Conservation (phyloP, 345 rosid species). For the Eucalyptus cloeziana region DNA sequence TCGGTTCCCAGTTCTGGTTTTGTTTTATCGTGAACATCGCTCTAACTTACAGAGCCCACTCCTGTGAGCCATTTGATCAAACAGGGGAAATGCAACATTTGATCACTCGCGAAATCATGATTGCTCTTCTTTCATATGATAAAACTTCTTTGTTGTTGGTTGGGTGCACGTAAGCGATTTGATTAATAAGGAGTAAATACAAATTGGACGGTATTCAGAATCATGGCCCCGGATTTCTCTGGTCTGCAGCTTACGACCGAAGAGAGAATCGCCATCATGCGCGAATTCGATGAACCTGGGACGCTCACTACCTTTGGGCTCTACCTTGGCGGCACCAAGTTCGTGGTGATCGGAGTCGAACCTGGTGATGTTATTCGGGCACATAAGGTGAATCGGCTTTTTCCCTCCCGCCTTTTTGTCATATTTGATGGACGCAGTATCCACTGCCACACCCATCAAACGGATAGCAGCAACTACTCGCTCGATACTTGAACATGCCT, state of each 20-base stretch:
- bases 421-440: background rate
- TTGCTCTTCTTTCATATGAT: background rate
- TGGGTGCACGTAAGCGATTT: background rate
- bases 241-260: background rate
- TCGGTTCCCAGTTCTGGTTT: background rate
- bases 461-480: background rate
- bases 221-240: background rate
- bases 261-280: background rate
- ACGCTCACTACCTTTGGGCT: background rate
- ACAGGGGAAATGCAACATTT: background rate
- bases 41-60: no score
- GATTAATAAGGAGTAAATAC: background rate
- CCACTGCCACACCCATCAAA: background rate
- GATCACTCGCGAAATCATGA: background rate
- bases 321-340: background rate
- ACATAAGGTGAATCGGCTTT: no score
- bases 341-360: background rate
- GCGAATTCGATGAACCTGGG: background rate
- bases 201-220: background rate
- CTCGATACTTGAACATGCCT: background rate
- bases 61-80: background rate
- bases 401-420: no score
- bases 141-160: background rate
- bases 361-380: background rate
- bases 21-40: background rate